A percentile compares a stretch with the other conserved stretches of the same genome.
Conservation (phyloP, 1,139 yeast genomes). For the Lodderomyces margitis region DNA sequence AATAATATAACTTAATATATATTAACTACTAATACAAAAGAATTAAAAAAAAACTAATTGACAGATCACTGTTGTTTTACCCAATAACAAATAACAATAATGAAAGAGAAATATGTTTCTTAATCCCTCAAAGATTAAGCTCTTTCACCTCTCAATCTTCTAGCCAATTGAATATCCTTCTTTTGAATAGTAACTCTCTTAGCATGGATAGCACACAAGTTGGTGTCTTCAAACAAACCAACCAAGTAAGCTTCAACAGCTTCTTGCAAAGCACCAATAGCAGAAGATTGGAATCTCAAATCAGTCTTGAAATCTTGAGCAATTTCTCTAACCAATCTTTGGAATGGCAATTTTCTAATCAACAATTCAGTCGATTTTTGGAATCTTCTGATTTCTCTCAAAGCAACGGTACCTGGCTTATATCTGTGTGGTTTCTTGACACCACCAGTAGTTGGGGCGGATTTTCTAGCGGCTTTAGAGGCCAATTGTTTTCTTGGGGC, state of each 20-base stretch:
- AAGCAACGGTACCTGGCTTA: slow-evolving; percentile 56
- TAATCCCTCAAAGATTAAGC: slow-evolving; percentile 16
- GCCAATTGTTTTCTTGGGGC: slow-evolving; percentile 57
- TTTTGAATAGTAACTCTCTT: slow-evolving; percentile 54
- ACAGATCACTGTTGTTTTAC: slow-evolving; percentile 67
- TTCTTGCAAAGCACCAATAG: slow-evolving; percentile 54
- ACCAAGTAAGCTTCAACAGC: slow-evolving; percentile 54
- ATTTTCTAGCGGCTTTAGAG: slow-evolving; percentile 53
- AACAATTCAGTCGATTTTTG: slow-evolving; percentile 52
- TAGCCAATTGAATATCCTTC: slow-evolving; percentile 54
- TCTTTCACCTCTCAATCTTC: slow-evolving; percentile 56
- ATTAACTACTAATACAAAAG: slow-evolving; percentile 3
- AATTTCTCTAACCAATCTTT: slow-evolving; percentile 50
- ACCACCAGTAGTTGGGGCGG: slow-evolving; percentile 53
- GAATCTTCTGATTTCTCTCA: slow-evolving; percentile 55
- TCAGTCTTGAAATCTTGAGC: slow-evolving; percentile 52
- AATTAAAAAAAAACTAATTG: slow-evolving; percentile 2
- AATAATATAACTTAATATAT: background rate
- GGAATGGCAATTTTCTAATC: slow-evolving; percentile 52
- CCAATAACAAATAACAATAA: slow-evolving; percentile 49
- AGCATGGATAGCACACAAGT: slow-evolving; percentile 55
- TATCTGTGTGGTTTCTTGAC: slow-evolving; percentile 56
- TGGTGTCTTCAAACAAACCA: slow-evolving; percentile 51
- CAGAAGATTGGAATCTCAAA: slow-evolving; percentile 51
- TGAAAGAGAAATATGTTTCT: background rate